Base-by-base conservation (phyloP, 805 yeast species). In the Yamadazyma nakazawae region DNA sequence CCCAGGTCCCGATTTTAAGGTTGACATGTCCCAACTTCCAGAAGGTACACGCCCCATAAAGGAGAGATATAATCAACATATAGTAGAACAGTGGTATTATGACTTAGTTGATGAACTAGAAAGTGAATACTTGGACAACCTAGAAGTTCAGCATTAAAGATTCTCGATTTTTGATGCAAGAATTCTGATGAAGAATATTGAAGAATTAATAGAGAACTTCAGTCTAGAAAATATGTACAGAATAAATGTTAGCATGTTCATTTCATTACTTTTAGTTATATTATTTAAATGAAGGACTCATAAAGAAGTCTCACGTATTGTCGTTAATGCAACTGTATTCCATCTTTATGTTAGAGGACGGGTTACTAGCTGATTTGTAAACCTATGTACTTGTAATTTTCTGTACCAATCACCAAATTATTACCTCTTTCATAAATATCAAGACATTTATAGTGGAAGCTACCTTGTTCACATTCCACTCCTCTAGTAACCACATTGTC, bases 51-150 rank as follows among this genome's bases (percentile, higher is more conserved):
- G 35, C 13, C 76, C 85, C 0, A 70, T 88, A 37, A 64, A 77
- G 48, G 79, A 78, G 37, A 63, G 92, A 26, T 89, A 82, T 57
- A 75, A 76, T 13, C 89, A 86, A 54, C 76, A 72, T 46, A 79
- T 91, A 7, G 82, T 88, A 2, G 96, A 89, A 52, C 96, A 89
- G 53, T 78, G 85, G 53, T 81, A 80, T 1, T 84, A 85, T 81
- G 99, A 94, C 64, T 60, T 90, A 2, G 58, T 92, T 3, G 97
- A 94, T 60, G 96, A 94, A 63, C 76, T 86, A 0, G 91, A 85
- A 47, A 84, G 80, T 28, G 78, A 74, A 42, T 76, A 71, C 50
- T 59, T 81, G 42, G 85, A 80, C 52, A 59, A 63, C 16, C 63
- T 72, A 47, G 79, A 72, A 34, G 14, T 17, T 2, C 34, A 35